Base-by-base conservation (phyloP, 805 yeast genomes). In the Candida ovalis region DNA sequence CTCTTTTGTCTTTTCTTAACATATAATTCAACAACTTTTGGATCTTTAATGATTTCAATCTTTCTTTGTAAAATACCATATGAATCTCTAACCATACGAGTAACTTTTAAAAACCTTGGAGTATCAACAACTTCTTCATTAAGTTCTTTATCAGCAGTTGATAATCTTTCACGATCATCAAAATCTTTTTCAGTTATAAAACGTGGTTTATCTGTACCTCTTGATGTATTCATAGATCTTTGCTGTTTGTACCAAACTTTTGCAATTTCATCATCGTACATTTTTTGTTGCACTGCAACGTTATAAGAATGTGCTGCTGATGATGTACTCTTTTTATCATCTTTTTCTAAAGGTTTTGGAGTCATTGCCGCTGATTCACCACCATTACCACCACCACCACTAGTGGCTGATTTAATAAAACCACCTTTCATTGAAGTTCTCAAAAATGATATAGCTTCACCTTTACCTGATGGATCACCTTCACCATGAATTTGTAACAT, bases 341-440 rank as follows among this genome's bases (percentile, higher is more conserved):
- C 63, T 12, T 59, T 64, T 2, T 59, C 53, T 9, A 32, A 21
- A 2, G 52, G 47, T n/a, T 54, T 52, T 1, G 63, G 57, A 1
- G 64, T 51, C 8, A 57, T 42, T 1, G 47, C 47, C 2, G 52
- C 47, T 5, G 54, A 49, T 0, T 51, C 58, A 13, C 55, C 56
- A 21, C 38, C 39, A 18, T 28, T 42, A 21, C n/a, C n/a, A n/a
- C n/a, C n/a, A 19, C 49, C 51, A 21, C 38, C 39, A 18, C 33
- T 42, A 21, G 51, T 51, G 7, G 50, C 52, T 45, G 54, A 61
- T 38, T 56, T 62, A 30, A 65, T 62, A 66, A 92, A 92, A 1
- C 96, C 96, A 60, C 96, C 96, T 66, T 92, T 94, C 88, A 92
- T 95, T 0, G 97, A 88, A 0, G 97, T 87, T 55, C 91, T 78